Conservation (phyloP, 441 rosid species). For the Aquilaria agallochum region DNA sequence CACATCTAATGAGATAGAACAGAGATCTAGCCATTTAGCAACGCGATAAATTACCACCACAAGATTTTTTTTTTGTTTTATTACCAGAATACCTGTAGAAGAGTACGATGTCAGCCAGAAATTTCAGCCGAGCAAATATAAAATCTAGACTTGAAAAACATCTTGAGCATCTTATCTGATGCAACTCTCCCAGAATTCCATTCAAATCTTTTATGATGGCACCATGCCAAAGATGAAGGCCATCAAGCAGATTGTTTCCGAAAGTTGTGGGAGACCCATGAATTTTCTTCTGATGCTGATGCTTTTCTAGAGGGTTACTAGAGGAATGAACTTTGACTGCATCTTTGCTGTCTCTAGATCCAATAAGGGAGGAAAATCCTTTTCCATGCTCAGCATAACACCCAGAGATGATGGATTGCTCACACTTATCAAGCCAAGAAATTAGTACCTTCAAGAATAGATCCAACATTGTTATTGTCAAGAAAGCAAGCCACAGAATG, state of each 20-base stretch:
- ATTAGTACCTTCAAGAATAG: constrained; percentile 48
- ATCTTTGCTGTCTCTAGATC: constrained; percentile 22
- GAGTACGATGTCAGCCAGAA: constrained; percentile 63
- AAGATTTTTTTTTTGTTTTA: too few relatives aligned
- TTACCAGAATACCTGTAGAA: constrained; percentile 55
- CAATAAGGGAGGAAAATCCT: constrained; percentile 19
- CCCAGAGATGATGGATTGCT: constrained; percentile 19
- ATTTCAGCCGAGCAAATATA: constrained; percentile 46
- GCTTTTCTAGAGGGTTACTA: constrained; percentile 27
- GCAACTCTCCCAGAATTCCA: constrained; percentile 42
- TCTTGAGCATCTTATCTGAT: constrained; percentile 30
- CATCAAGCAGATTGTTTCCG: constrained; percentile 31
- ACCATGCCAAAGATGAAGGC: constrained; percentile 54
- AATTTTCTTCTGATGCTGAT: constrained; percentile 23
- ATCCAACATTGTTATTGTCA: constrained; percentile 21
- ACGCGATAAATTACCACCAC: too few relatives aligned
- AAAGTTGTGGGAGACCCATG: constrained; percentile 15
- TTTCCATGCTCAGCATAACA: constrained; percentile 20
- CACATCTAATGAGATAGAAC: too few relatives aligned
- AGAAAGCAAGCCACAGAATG: constrained; percentile 9
- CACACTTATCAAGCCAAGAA: constrained; percentile 45
- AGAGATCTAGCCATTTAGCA: too few relatives aligned
- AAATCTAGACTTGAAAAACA: constrained; percentile 31
- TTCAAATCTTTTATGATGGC: constrained; percentile 60
- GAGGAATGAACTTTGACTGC: constrained; percentile 16